Evolutionary conservation across 1,284 basidiomycete genomes (phyloP).

Genomic region (Rhodotorula sp.): DNA sequence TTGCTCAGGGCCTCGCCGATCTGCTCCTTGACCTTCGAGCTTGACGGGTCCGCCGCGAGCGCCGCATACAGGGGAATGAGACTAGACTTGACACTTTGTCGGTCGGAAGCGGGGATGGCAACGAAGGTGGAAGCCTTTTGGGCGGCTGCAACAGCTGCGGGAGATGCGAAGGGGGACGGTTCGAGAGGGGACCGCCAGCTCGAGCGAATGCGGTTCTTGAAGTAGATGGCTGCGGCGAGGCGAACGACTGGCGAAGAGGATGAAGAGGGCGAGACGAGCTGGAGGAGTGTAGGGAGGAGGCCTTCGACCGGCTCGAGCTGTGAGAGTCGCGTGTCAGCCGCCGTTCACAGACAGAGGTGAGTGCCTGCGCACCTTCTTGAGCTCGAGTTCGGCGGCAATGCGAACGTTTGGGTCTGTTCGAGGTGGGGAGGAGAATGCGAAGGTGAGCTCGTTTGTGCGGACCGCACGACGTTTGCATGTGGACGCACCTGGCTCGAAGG

Average conservation of each 20-base stretch:
- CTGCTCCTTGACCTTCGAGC: constrained; percentile 62
- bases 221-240: constrained; percentile 66
- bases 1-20: constrained; percentile 67
- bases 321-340: neutral
- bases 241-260: constrained; percentile 29
- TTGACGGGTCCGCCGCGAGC: constrained; percentile 57
- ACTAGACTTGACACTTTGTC: constrained; percentile 62
- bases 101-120: constrained; percentile 64
- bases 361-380: constrained; percentile 62
- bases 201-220: constrained; percentile 66
- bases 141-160: constrained; percentile 12
- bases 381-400: constrained; percentile 74
- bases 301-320: constrained; percentile 74
- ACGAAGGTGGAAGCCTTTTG: constrained; percentile 18
- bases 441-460: neutral
- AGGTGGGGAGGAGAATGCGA: neutral
- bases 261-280: constrained; percentile 64
- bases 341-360: no score
- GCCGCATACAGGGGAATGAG: constrained; percentile 67
- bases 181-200: constrained; percentile 28
- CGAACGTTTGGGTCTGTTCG: constrained; percentile 73
- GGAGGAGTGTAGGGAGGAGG: constrained; percentile 62
- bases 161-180: constrained; percentile 10
- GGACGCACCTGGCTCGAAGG: constrained; percentile 27
- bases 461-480: neutral